These are phyloP conservation scores for Phalaenopsis aphrodite DNA, from an alignment of 106 monocot genomes.

Conservation along the genomic window DNA sequence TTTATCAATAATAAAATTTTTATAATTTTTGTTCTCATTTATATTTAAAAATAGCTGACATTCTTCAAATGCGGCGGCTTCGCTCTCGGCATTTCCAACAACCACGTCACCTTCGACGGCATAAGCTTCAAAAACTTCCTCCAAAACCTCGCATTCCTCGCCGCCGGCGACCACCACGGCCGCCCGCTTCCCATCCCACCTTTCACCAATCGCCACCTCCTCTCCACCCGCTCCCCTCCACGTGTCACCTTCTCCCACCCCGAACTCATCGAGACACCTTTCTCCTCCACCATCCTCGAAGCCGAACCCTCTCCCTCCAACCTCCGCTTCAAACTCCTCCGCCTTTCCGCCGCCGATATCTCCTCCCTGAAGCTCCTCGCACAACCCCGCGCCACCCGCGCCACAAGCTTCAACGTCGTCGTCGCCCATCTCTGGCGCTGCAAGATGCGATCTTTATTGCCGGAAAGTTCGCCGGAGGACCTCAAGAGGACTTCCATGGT, in stretches of 20 bases:
- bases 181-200: constrained; percentile 2
- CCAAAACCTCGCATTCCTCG: constrained; percentile 36
- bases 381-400: background rate
- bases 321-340: constrained; percentile 27
- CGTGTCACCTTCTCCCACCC: constrained; percentile 35
- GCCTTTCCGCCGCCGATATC: constrained; percentile 18
- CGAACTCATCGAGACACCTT: constrained; percentile 17
- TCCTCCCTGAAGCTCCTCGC: constrained; percentile 23
- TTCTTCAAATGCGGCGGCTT: constrained; percentile 51
- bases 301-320: background rate
- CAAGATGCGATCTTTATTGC: constrained; percentile 16
- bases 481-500: constrained; percentile 8
- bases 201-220: constrained; percentile 30
- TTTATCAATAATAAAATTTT: background rate
- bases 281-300: background rate
- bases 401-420: constrained; percentile 27
- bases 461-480: background rate
- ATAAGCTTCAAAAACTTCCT: constrained; percentile 29
- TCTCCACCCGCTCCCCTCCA: constrained; percentile 42
- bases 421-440: constrained; percentile 47
- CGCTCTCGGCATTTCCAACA: constrained; percentile 32
- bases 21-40: background rate
- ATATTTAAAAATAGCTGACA: constrained; percentile 22
- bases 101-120: constrained; percentile 46
- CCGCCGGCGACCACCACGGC: constrained; percentile 7